Evolutionary conservation across 2,329 filamentous ascomycete species (phyloP).

Genomic region (Fusarium phyllophilum): DNA sequence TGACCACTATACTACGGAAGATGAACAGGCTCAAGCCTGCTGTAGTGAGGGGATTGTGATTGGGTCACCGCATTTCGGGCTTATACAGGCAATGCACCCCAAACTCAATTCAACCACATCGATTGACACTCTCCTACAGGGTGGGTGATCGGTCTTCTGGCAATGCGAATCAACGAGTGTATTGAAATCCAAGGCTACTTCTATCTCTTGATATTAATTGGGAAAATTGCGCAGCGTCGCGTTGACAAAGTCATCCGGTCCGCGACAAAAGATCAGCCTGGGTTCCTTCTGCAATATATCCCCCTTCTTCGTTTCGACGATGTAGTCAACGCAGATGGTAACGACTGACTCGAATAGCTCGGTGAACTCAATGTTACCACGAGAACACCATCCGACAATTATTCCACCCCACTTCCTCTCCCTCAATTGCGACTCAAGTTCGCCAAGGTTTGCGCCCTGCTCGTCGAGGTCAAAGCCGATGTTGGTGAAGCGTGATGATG

Average conservation of each 20-base stretch:
- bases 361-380: conserved; percentile 7
- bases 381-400: conserved; percentile 13
- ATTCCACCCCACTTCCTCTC: background rate
- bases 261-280: conserved; percentile 17
- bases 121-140: background rate
- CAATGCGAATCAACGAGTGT: fast-evolving
- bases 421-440: background rate
- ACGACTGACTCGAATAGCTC: conserved; percentile 11
- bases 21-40: conserved; percentile 4
- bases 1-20: conserved; percentile 28
- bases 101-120: no score
- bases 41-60: conserved; percentile 15
- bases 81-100: fast-evolving
- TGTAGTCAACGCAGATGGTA: background rate
- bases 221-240: conserved; percentile 14
- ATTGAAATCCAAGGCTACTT: fast-evolving
- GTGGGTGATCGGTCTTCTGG: background rate
- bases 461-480: conserved; percentile 12
- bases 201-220: fast-evolving
- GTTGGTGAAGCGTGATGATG: conserved; percentile 1
- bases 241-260: conserved; percentile 3
- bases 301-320: background rate
- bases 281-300: background rate
- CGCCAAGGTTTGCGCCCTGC: background rate
- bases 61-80: fast-evolving